phyloP scores from a whole-genome alignment of 1,284 basidiomycete genomes.

The Naganishia liquefaciens region DNA sequence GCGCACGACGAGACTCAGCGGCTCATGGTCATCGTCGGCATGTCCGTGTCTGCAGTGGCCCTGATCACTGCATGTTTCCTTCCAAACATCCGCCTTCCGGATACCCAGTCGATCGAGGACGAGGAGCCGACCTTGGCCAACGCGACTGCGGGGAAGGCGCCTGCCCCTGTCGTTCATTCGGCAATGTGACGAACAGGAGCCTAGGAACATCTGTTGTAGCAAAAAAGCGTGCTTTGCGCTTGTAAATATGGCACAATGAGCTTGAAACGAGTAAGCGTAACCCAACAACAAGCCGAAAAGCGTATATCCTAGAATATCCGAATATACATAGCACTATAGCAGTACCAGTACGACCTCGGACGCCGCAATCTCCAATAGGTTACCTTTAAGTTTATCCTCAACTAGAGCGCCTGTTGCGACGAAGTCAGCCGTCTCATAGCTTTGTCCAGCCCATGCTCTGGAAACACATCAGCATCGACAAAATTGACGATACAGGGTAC shows the following conservation, averaged over 20 bases:
- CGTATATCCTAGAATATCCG: no score
- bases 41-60: conserved; percentile 39
- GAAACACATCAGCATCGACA: conserved; percentile 57
- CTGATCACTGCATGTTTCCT: conserved; percentile 40
- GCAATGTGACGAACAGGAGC: no score
- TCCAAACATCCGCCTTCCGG: conserved; percentile 42
- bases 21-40: conserved; percentile 46
- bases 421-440: conserved; percentile 26
- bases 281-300: no score
- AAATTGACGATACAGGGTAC: conserved; percentile 67
- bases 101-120: conserved; percentile 42
- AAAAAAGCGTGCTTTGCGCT: no score
- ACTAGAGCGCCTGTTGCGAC: background rate
- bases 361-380: conserved; percentile 1
- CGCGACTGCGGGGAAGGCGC: background rate
- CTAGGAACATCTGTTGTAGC: no score
- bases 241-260: no score
- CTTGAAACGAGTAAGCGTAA: no score
- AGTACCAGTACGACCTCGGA: conserved; percentile 2
- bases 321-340: background rate
- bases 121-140: conserved; percentile 18
- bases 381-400: background rate
- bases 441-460: conserved; percentile 36
- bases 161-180: background rate
- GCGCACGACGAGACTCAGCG: conserved; percentile 51